Evolutionary conservation across 2,329 filamentous ascomycete species (phyloP).

Genomic region (Fusarium floridanum): DNA sequence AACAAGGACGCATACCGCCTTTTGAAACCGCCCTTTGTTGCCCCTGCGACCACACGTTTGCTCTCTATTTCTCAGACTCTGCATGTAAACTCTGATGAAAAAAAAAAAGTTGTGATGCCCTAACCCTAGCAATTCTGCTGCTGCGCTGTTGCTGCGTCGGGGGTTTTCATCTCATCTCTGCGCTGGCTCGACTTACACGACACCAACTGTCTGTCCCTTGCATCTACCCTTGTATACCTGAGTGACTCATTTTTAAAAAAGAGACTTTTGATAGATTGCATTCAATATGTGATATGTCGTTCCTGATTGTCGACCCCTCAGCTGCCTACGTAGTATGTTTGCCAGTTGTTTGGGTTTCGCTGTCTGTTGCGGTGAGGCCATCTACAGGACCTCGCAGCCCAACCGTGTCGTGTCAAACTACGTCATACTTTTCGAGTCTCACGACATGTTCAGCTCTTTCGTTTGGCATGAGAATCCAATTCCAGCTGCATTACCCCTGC

Average conservation of each 20-base stretch:
- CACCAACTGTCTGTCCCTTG: conserved; percentile 37
- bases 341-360: not conserved
- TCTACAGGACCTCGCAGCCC: conserved; percentile 10
- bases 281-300: conserved; percentile 12
- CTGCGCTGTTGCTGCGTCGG: conserved; percentile 32
- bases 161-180: conserved; percentile 18
- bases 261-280: conserved; percentile 5
- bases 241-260: conserved; percentile 16
- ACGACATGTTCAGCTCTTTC: not conserved
- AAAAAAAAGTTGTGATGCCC: conserved; percentile 11
- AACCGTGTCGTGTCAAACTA: not conserved
- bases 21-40: conserved; percentile 30
- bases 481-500: not conserved
- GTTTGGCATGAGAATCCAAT: not conserved
- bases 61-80: not conserved
- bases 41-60: not conserved
- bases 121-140: conserved; percentile 13
- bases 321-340: not conserved
- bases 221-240: conserved; percentile 22
- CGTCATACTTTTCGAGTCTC: not conserved
- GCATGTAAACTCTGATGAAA: not conserved
- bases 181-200: conserved; percentile 36
- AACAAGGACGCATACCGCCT: conserved; percentile 33
- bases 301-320: not conserved
- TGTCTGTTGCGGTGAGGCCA: conserved; percentile 33